Evolutionary conservation across 2,329 filamentous ascomycete species (phyloP).

Genomic region (Sclerotinia borealis): DNA sequence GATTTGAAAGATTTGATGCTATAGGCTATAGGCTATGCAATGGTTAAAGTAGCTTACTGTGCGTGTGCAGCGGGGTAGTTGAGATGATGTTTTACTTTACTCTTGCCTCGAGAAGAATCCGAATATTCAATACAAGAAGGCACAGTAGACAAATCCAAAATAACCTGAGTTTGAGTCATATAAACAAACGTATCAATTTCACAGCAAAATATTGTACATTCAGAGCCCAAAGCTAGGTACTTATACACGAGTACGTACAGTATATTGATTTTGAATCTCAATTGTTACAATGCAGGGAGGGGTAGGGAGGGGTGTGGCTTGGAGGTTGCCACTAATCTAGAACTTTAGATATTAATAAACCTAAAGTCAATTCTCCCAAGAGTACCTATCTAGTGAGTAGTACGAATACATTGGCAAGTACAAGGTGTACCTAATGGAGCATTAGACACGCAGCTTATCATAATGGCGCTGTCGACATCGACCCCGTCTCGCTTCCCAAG

Average conservation of each 20-base stretch:
- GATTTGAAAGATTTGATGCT: neutral
- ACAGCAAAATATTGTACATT: neutral
- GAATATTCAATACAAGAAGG: neutral
- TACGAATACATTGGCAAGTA: no score
- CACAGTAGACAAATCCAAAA: neutral
- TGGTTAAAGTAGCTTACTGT: conserved; percentile 1
- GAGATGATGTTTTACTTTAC: neutral
- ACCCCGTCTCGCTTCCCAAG: neutral
- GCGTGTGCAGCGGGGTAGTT: conserved; percentile 15
- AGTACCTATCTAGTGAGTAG: no score
- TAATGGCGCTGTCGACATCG: neutral
- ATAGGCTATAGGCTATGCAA: neutral
- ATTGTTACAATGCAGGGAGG: neutral
- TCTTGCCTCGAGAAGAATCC: neutral
- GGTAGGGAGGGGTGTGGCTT: neutral
- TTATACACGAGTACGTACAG: no score
- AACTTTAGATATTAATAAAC: no score
- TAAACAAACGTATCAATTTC: neutral
- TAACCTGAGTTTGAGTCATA: neutral
- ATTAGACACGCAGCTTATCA: neutral
- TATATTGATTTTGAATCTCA: neutral
- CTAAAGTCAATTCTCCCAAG: no score
- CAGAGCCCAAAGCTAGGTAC: no score
- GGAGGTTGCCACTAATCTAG: neutral
- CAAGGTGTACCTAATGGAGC: no score